Base-by-base conservation (phyloP, 345 rosid species). In the Citrus hindsii region DNA sequence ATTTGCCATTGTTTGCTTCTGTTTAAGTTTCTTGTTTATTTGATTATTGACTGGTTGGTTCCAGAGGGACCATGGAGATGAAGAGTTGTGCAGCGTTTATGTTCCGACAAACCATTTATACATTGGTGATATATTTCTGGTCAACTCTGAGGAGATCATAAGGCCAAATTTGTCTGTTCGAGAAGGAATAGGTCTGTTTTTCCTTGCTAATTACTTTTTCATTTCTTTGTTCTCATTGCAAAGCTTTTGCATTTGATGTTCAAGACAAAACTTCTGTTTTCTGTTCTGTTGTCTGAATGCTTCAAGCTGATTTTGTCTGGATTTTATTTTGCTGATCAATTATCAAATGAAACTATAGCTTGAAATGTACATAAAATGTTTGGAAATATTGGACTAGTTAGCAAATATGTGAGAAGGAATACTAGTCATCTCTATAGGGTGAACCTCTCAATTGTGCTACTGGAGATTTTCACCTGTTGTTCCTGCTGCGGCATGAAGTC, bases 21-120 rank as follows among this genome's bases (percentile, higher is more conserved):
- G 16, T 24, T 2, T 68, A 48, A 40, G 16, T 38, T 76, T 75
- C 72, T 62, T 48, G 13, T 7, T 8, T 71, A 40, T 42, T n/a
- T 63, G 33, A 51, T 73, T 55, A 38, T 73, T 80, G 76, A 63
- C 71, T 70, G 62, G 37, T 66, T 79, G 21, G n/a, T 82, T 78
- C 77, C 90, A 93, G 97, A 90, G 79, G 48, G 93, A 88, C 24
- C 75, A 89, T 19, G 90, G 91, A 81, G 92, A 93, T 79, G 93
- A 93, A 83, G 97, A 93, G 86, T 69, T 93, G 53, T 93, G 94
- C 87, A 93, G 98, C 76, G 93, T 92, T 71, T 93, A 88, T 75
- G 98, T 92, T 38, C 98, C 97, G 25, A 92, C 98, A 61, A 93
- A 92, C 83, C 96, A 91, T 90, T 80, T 93, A 56, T 93, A 93